These are phyloP conservation scores for Oryza coarctata DNA, from an alignment of 176 grass and related monocot genomes.

Conservation along the genomic window DNA sequence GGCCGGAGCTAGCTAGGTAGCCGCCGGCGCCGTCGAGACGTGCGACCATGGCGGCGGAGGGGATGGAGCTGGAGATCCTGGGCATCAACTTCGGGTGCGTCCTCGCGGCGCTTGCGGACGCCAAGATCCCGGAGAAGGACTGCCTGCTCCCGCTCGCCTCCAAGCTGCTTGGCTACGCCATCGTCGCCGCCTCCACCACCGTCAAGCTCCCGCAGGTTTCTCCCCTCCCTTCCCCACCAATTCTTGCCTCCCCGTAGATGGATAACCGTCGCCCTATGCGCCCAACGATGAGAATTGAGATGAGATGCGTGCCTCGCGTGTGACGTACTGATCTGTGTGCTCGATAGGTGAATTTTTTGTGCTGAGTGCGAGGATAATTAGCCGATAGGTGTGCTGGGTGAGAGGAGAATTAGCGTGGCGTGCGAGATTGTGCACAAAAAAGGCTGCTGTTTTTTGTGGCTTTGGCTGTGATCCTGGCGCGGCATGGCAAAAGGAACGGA, in stretches of 20 bases:
- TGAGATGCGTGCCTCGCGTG: not conserved
- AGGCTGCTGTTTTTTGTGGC: not conserved
- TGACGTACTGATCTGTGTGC: slow-evolving; percentile 23
- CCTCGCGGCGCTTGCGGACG: slow-evolving; percentile 50
- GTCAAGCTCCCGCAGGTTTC: slow-evolving; percentile 94
- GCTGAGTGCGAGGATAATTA: not conserved
- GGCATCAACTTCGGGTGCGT: slow-evolving; percentile 90
- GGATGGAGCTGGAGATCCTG: slow-evolving; percentile 86
- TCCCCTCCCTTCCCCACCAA: not conserved
- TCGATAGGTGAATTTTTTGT: not conserved
- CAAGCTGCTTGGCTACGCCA: slow-evolving; percentile 91
- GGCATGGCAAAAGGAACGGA: not conserved
- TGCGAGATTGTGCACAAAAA: slow-evolving; percentile 29
- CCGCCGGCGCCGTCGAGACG: not conserved
- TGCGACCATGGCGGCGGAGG: slow-evolving; percentile 48
- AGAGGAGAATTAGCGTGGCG: slow-evolving; percentile 12
- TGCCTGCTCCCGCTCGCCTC: slow-evolving; percentile 88
- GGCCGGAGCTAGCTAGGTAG: no score
- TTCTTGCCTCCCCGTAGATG: not conserved
- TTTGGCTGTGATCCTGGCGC: slow-evolving; percentile 17
- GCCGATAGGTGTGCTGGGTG: not conserved
- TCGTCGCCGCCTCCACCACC: slow-evolving; percentile 95
- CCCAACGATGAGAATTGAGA: not conserved
- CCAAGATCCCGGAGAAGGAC: slow-evolving; percentile 67
- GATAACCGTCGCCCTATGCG: not conserved